phyloP scores from a whole-genome alignment of 805 yeast genomes.

The Kodamaea kaohsiungensis region DNA sequence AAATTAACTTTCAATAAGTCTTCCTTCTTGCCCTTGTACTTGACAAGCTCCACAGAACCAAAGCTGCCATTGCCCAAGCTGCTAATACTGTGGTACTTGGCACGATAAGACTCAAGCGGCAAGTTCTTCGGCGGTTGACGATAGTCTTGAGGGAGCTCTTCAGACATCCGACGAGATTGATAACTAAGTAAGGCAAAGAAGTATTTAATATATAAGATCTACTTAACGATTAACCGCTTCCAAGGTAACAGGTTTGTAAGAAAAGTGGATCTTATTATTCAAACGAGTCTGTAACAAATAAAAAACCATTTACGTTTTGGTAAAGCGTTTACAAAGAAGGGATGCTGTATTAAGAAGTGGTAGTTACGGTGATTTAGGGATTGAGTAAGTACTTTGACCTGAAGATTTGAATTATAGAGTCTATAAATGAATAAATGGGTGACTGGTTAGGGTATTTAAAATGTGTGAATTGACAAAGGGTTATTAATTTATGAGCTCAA shows the following conservation, averaged over 20 bases:
- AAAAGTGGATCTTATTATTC: background rate
- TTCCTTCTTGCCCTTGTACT: conserved; percentile 34
- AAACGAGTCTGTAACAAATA: background rate
- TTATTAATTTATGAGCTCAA: no score
- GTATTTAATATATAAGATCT: background rate
- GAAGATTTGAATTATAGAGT: no score
- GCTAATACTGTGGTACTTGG: conserved; percentile 48
- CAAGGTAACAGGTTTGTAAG: background rate
- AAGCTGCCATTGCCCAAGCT: conserved; percentile 74
- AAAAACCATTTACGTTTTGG: no score
- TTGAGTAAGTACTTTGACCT: no score
- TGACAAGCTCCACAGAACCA: conserved; percentile 69
- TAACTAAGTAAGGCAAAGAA: background rate
- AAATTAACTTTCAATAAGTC: background rate
- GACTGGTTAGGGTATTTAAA: no score
- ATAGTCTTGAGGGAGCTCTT: background rate
- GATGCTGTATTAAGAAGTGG: background rate
- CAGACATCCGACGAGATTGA: background rate
- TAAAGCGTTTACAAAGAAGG: background rate
- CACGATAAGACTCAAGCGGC: conserved; percentile 17
- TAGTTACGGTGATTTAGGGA: background rate
- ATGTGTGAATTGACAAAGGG: no score
- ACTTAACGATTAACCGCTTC: background rate
- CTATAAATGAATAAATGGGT: no score
- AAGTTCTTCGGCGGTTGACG: conserved; percentile 4